phyloP scores from a whole-genome alignment of 805 yeast genomes.

The Candida xyloterini region DNA sequence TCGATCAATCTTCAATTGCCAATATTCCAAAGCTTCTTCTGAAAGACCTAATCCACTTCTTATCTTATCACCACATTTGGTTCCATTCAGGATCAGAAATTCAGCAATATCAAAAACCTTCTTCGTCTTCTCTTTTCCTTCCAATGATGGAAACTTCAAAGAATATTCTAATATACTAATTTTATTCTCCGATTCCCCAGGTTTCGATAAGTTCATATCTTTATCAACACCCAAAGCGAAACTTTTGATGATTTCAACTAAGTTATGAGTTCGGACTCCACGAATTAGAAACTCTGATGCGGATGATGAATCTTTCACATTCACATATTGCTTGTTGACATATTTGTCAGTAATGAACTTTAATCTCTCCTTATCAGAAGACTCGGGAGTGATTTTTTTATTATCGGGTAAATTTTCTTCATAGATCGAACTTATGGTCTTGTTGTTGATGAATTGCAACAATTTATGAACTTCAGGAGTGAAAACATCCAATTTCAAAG shows the following conservation, averaged over 20 bases:
- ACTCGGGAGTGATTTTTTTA: constrained; percentile 32
- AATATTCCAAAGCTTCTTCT: constrained; percentile 48
- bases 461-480: constrained; percentile 58
- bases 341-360: constrained; percentile 69
- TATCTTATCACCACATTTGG: constrained; percentile 39
- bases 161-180: constrained; percentile 49
- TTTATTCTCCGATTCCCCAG: constrained; percentile 13
- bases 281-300: constrained; percentile 38
- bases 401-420: constrained; percentile 39
- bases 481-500: constrained; percentile 71
- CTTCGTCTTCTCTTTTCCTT: constrained; percentile 9
- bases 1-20: constrained; percentile 44
- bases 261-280: constrained; percentile 50
- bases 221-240: constrained; percentile 49
- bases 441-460: constrained; percentile 52
- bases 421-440: constrained; percentile 54
- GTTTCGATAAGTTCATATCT: constrained; percentile 37
- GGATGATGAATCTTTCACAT: constrained; percentile 19
- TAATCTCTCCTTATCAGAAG: constrained; percentile 47
- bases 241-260: constrained; percentile 40
- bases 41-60: constrained; percentile 38
- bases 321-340: constrained; percentile 45
- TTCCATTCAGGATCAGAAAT: constrained; percentile 54
- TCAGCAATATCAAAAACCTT: constrained; percentile 51
- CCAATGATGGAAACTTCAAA: constrained; percentile 35